Base-by-base conservation (phyloP, 2,329 filamentous ascomycete species). In the Aureobasidium sp. region DNA sequence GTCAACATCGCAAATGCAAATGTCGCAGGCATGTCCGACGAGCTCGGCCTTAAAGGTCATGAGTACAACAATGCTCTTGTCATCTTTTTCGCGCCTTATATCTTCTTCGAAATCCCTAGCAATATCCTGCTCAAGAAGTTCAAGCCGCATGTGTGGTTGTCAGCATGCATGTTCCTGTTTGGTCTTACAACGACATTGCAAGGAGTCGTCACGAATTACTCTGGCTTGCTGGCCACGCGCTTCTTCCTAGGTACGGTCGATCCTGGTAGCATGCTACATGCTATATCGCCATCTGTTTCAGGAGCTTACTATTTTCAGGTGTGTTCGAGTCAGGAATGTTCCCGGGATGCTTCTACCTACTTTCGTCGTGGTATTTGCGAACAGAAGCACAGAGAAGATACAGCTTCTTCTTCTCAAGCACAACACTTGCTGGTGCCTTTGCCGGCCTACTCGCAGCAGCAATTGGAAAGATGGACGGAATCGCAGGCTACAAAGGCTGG, bases 371-470 rank as follows among this genome's bases (percentile, higher is more conserved):
- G 91, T 99, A 97, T 69, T 86, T 87, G 63, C 85, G 93, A 63
- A 80, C 80, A 48, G 94, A 97, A 75, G 91, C 92, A 2, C 93
- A 97, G 75, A 90, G 91, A 70, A 86, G 94, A 33, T 97, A 92
- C 76, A 89, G 87, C 17, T 92, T 97, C 79, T 97, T 97, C 80
- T 97, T 97, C 79, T 86, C 84, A 69, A 90, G 82, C 31, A 92
- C 89, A 0, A 89, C 87, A 0, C 78, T 93, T 3, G 89, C 89
- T 1, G 89, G 89, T 35, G 89, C 91, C 0, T 97, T 96, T 68
- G 91, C 90, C 47, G 91, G 91, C 2, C 81, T 97, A 1, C 80
- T 97, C 5, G 92, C 92, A 0, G 87, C 85, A 1, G 92, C 87
- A 0, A 95, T 97, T 65, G 90, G 90, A n/a, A 90, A 94, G 70